These are phyloP conservation scores for Myxozyma mucilagina DNA, from an alignment of 805 yeast genomes.

Conservation along the genomic window DNA sequence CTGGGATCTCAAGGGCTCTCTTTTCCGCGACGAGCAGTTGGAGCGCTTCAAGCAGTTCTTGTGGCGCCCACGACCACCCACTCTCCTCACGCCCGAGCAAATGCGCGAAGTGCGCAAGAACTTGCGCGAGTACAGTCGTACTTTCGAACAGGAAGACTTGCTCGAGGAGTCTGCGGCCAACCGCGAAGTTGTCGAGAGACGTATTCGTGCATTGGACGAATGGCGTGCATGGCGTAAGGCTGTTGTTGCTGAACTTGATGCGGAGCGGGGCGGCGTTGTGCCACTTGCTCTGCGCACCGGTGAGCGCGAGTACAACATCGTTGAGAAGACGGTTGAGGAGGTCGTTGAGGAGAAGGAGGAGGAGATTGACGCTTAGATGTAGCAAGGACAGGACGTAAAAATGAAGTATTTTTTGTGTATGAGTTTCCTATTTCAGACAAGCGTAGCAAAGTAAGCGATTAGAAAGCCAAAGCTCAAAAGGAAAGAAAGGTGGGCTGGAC, in stretches of 20 bases:
- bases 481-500: no score
- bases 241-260: conserved; percentile 49
- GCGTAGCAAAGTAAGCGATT: no score
- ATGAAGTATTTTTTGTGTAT: background rate
- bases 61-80: conserved; percentile 97
- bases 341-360: conserved; percentile 54
- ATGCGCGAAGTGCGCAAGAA: conserved; percentile 88
- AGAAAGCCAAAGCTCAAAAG: no score
- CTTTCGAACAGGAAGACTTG: conserved; percentile 91
- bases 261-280: conserved; percentile 48
- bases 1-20: conserved; percentile 78
- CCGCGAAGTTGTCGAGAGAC: conserved; percentile 81
- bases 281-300: conserved; percentile 35
- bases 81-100: conserved; percentile 72
- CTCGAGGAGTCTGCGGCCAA: conserved; percentile 93
- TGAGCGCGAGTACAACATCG: conserved; percentile 55
- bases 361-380: conserved; percentile 35
- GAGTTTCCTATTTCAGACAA: no score
- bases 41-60: conserved; percentile 84
- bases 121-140: conserved; percentile 83
- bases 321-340: conserved; percentile 71
- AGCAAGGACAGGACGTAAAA: background rate
- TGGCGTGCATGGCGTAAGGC: conserved; percentile 79
- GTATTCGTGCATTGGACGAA: conserved; percentile 77
- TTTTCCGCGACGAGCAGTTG: conserved; percentile 70